phyloP scores from a whole-genome alignment of 306 rosid genomes.

The Vachellia collinsii region DNA sequence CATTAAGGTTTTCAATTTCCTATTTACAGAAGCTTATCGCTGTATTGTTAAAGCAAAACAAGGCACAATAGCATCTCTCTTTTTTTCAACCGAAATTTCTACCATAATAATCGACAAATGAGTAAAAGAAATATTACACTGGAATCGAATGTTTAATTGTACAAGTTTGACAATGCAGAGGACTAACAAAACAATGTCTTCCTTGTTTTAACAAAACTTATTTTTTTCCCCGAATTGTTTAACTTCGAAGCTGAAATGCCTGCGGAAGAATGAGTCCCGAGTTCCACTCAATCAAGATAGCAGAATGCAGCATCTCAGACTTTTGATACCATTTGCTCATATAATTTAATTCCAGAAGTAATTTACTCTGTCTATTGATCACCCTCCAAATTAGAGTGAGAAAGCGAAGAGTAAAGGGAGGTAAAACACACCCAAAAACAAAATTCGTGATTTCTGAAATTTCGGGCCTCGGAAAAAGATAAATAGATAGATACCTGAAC shows the following conservation, averaged over 20 bases:
- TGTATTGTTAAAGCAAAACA: background rate
- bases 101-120: background rate
- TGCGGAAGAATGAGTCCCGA: background rate
- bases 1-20: background rate
- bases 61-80: background rate
- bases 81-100: background rate
- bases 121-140: background rate
- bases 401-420: background rate
- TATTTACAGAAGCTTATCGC: background rate
- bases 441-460: background rate
- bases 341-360: background rate
- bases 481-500: constrained; percentile 66
- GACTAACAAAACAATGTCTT: background rate
- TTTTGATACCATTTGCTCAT: background rate
- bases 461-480: background rate
- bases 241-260: constrained; percentile 7
- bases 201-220: background rate
- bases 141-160: background rate
- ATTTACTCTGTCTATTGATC: background rate
- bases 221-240: background rate
- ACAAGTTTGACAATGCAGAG: background rate
- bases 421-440: background rate
- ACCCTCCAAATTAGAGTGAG: background rate
- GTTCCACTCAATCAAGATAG: background rate
- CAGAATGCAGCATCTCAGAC: background rate